These are phyloP conservation scores for Nigrospora sphaerica DNA, from an alignment of 2,329 filamentous ascomycete species.

Conservation along the genomic window DNA sequence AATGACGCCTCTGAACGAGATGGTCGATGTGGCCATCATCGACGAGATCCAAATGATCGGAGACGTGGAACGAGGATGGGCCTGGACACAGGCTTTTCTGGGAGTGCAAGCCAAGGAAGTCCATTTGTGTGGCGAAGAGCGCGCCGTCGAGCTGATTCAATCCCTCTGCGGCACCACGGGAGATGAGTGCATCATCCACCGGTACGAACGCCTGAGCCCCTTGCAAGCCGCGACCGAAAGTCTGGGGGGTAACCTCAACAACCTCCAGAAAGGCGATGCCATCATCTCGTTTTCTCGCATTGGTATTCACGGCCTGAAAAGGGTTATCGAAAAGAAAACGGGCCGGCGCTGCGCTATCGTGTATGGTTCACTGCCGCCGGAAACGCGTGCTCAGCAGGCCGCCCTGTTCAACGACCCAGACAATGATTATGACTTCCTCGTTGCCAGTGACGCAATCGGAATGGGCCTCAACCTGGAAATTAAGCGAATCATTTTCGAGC, in stretches of 20 bases:
- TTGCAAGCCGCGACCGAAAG: slow-evolving; percentile 59
- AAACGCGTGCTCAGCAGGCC: slow-evolving; percentile 87
- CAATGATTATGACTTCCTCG: slow-evolving; percentile 91
- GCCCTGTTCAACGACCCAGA: slow-evolving; percentile 89
- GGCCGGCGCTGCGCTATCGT: slow-evolving; percentile 82
- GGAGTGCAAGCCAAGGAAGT: slow-evolving; percentile 83
- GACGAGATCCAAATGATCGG: slow-evolving; percentile 99
- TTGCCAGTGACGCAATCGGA: slow-evolving; percentile 91
- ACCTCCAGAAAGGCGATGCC: slow-evolving; percentile 82
- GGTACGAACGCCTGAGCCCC: slow-evolving; percentile 76
- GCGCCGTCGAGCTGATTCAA: slow-evolving; percentile 71
- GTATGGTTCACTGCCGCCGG: slow-evolving; percentile 85
- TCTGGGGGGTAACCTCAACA: slow-evolving; percentile 54
- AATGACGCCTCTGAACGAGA: slow-evolving; percentile 56
- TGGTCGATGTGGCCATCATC: slow-evolving; percentile 84
- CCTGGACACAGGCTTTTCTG: slow-evolving; percentile 87
- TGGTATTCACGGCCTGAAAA: slow-evolving; percentile 73
- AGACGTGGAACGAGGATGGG: slow-evolving; percentile 73
- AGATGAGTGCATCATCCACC: slow-evolving; percentile 74
- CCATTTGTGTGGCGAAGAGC: slow-evolving; percentile 86
- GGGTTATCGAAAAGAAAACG: slow-evolving; percentile 67
- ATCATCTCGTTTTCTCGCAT: slow-evolving; percentile 81
- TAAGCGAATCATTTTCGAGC: slow-evolving; percentile 83
- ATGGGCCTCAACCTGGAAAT: slow-evolving; percentile 95
- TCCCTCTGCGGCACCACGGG: slow-evolving; percentile 72